Conservation (phyloP, 306 rosid genomes). For the Coriaria nepalensis region DNA sequence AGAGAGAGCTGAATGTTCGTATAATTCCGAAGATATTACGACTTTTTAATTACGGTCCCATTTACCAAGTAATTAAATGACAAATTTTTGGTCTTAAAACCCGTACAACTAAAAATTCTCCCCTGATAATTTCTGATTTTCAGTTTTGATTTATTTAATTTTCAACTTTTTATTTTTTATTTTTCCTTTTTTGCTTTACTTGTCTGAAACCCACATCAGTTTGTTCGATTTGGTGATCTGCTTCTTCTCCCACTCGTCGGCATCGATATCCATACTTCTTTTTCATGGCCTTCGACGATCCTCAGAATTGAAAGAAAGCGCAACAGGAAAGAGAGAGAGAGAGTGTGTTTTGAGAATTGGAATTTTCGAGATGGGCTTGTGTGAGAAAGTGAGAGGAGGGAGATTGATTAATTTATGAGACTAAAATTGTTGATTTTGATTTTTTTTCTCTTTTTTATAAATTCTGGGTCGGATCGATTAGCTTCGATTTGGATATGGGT, state of each 20-base stretch:
- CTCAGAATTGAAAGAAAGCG: conserved; percentile 13
- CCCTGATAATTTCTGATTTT: not conserved
- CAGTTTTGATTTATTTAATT: not conserved
- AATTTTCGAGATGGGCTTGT: conserved; percentile 29
- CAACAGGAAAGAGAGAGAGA: conserved; percentile 18
- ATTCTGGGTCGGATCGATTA: conserved; percentile 37
- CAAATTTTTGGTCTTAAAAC: no score
- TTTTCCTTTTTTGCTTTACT: no score
- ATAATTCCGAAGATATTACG: conserved; percentile 15
- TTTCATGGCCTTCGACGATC: conserved; percentile 31
- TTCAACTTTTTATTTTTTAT: conserved; percentile 28
- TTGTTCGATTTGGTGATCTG: conserved; percentile 94
- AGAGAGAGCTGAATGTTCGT: conserved; percentile 15
- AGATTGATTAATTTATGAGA: conserved; percentile 7
- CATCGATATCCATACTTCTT: conserved; percentile 60
- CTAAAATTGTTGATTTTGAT: not conserved
- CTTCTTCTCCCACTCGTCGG: conserved; percentile 44
- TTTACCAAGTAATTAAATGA: not conserved
- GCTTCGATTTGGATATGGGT: conserved; percentile 75
- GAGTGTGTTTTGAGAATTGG: conserved; percentile 22
- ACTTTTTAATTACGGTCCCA: conserved; percentile 2
- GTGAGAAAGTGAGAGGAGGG: conserved; percentile 17
- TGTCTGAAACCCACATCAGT: conserved; percentile 37
- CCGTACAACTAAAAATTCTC: no score
- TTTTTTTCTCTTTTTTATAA: no score